Evolutionary conservation across 371 early-diverging fungal species (phyloP).

Genomic region (Zopfochytrium polystomum): DNA sequence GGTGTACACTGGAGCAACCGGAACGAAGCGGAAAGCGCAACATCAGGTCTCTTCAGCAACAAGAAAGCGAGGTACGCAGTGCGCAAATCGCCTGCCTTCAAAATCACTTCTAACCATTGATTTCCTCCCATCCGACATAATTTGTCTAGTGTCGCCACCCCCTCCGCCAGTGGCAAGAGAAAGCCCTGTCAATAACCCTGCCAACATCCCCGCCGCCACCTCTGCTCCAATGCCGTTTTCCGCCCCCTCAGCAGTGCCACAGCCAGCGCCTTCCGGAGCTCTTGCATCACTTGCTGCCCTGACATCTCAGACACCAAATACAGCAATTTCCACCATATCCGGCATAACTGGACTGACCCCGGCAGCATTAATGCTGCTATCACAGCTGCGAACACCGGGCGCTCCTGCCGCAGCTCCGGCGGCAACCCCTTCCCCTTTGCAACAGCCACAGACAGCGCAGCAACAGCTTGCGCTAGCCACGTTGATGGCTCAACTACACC

Average conservation of each 20-base stretch:
- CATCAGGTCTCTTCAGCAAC: not conserved
- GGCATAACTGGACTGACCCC: slow-evolving; percentile 2
- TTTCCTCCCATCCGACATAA: not conserved
- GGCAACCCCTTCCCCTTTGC: not conserved
- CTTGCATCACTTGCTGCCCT: not conserved
- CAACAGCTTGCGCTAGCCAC: slow-evolving; percentile 1
- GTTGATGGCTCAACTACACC: not conserved
- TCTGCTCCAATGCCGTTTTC: no score
- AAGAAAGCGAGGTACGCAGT: not conserved
- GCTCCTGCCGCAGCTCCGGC: slow-evolving; percentile 3
- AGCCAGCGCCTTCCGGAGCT: not conserved
- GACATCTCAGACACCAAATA: not conserved
- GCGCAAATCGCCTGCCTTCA: not conserved
- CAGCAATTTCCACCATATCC: not conserved
- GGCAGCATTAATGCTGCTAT: not conserved
- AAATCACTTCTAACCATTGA: not conserved
- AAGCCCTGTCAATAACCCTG: not conserved
- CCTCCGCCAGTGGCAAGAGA: not conserved
- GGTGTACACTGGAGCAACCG: not conserved
- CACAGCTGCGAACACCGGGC: not conserved
- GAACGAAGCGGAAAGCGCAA: not conserved
- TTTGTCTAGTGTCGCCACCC: no score
- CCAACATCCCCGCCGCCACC: slow-evolving; percentile 1
- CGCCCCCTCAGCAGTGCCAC: no score
- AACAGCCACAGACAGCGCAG: not conserved